These are phyloP conservation scores for Luffa aegyptiaca DNA, from an alignment of 306 rosid genomes.

Conservation along the genomic window DNA sequence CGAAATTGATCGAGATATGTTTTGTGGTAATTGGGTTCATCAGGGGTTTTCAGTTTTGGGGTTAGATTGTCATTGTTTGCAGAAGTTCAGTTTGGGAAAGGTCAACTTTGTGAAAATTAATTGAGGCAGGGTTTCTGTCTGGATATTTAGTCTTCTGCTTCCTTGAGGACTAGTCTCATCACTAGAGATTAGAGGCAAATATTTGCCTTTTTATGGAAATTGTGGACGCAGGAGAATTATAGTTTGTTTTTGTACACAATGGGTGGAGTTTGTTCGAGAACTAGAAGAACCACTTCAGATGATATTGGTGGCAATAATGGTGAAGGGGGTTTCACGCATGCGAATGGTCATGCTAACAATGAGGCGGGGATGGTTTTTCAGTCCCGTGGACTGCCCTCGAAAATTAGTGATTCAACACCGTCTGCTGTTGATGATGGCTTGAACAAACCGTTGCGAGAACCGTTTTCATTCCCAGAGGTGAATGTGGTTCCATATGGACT, in stretches of 20 bases:
- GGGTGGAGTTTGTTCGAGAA: conserved; percentile 92
- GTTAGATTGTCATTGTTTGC: neutral
- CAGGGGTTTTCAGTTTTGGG: neutral
- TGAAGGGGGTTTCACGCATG: conserved; percentile 33
- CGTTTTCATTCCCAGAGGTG: conserved; percentile 42
- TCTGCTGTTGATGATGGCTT: conserved; percentile 34
- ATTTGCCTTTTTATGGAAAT: conserved; percentile 32
- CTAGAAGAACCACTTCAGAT: conserved; percentile 53
- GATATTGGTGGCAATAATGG: conserved; percentile 43
- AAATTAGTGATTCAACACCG: conserved; percentile 28
- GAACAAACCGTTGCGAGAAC: conserved; percentile 51
- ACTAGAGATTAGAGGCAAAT: conserved; percentile 5
- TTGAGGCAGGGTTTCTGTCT: conserved; percentile 11
- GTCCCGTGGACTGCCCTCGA: conserved; percentile 31
- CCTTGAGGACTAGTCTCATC: neutral
- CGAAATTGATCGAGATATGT: neutral
- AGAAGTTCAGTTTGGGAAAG: neutral
- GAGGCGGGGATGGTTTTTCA: conserved; percentile 28
- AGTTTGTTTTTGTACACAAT: conserved; percentile 29
- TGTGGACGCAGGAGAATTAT: conserved; percentile 26
- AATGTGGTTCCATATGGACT: conserved; percentile 39
- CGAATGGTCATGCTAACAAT: conserved; percentile 55
- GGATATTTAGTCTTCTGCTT: neutral
- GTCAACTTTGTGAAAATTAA: neutral
- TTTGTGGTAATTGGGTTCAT: neutral